Base-by-base conservation (phyloP, 2,329 filamentous ascomycete genomes). In the Helotiales sp. region DNA sequence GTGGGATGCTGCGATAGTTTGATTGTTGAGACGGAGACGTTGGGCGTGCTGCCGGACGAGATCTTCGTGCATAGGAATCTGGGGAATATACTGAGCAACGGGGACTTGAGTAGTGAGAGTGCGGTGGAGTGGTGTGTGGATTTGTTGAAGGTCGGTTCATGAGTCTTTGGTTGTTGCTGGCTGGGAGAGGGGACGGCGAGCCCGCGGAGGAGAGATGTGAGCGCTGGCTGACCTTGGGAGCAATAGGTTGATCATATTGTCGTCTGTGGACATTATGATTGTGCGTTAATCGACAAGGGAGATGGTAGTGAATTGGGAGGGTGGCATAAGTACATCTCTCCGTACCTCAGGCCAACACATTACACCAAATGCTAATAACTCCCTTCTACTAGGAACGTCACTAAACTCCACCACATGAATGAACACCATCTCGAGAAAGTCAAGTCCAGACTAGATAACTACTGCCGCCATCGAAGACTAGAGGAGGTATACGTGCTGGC, bases 11-110 rank as follows among this genome's bases (percentile, higher is more conserved):
- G 87, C 70, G 89, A 91, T 80, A 87, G 84, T 32, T 86, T 88
- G 52, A 85, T 89, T 68, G 87, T 88, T 1, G 89, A 91, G 78
- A 90, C 88, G 4, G 87, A 86, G 62, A 80, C 89, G 67, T 81
- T 90, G 52, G 83, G 85, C 74, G 82, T 88, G 63, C 80, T 86
- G 69, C 87, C 88, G 6, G 88, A 89, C 40, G 88, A 91, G 71
- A 85, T 91, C 70, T 91, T 91, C 77, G 87, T 90, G 50, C 89
- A 91, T 80, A 85, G 89, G 72, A 91, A 91, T 78, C 89, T 91
- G 75, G 89, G 89, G 73, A 91, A 91, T 78, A 81, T 90, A 70
- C 77, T 91, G 61, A 84, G 85, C 71, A 79, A 84, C 45, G 83
- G 83, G 72, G 89, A 91, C 75, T 79, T 90, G 72, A 88, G 82